Conservation (phyloP, 2,329 filamentous ascomycete genomes). For the Pyrenophora teres region DNA sequence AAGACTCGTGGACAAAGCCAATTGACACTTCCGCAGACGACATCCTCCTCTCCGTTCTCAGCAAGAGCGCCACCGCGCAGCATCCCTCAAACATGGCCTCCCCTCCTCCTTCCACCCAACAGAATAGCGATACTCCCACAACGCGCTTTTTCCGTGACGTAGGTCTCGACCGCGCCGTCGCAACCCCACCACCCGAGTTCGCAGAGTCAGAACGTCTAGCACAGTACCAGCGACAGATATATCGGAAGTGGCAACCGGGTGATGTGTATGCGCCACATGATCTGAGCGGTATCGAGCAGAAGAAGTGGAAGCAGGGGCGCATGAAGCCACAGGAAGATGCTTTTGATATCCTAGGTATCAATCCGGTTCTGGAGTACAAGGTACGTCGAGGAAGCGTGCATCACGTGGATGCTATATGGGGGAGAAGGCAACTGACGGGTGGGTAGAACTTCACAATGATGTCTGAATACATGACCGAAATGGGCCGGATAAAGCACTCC, state of each 20-base stretch:
- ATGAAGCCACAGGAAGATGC: constrained; percentile 66
- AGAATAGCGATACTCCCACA: constrained; percentile 10
- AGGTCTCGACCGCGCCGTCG: constrained; percentile 23
- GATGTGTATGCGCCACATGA: constrained; percentile 93
- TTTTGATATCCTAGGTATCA: constrained; percentile 78
- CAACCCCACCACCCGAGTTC: constrained; percentile 27
- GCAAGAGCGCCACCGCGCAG: constrained; percentile 11
- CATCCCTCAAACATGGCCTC: constrained; percentile 10
- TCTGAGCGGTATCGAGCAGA: constrained; percentile 75
- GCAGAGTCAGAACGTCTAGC: constrained; percentile 35
- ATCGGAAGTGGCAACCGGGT: constrained; percentile 73
- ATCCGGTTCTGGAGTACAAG: constrained; percentile 85
- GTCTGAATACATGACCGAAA: constrained; percentile 82
- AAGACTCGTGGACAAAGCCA: not conserved
- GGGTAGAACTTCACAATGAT: constrained; percentile 87
- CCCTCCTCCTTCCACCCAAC: not conserved
- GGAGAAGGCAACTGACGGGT: not conserved
- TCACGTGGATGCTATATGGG: constrained; percentile 21
- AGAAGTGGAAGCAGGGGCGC: constrained; percentile 70
- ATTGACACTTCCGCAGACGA: constrained; percentile 1
- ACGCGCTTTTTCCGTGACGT: constrained; percentile 24
- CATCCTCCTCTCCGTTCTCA: constrained; percentile 29
- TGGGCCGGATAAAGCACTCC: constrained; percentile 83
- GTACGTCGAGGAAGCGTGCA: constrained; percentile 51
- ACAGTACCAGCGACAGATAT: constrained; percentile 66